Conservation (phyloP, 768 basidiomycete genomes). For the Lyophyllum atratum region DNA sequence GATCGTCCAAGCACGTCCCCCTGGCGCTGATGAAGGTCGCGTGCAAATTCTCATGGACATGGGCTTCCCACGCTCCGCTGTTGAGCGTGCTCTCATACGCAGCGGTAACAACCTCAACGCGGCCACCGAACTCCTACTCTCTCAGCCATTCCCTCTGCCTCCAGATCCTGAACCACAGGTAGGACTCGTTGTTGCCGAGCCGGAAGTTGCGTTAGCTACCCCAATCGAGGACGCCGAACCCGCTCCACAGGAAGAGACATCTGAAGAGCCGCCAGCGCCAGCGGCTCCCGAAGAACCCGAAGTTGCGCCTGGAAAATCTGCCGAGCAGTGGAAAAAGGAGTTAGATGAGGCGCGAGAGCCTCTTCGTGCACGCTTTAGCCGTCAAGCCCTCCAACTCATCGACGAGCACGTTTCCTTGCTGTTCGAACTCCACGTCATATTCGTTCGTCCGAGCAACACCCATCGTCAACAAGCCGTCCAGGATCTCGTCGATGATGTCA, state of each 20-base stretch:
- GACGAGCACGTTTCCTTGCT: conserved; percentile 87
- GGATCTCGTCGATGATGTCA: conserved; percentile 78
- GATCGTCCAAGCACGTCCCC: conserved; percentile 32
- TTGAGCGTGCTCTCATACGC: conserved; percentile 79
- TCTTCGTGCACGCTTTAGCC: conserved; percentile 63
- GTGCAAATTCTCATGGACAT: conserved; percentile 90
- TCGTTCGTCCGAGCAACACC: conserved; percentile 61
- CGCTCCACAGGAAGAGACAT: conserved; percentile 23
- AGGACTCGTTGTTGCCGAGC: conserved; percentile 19
- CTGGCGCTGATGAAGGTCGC: conserved; percentile 72
- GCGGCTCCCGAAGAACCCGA: conserved; percentile 12
- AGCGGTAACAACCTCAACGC: conserved; percentile 87
- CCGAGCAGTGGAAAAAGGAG: conserved; percentile 66
- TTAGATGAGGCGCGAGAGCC: conserved; percentile 68
- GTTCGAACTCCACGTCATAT: conserved; percentile 85
- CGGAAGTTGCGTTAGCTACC: conserved; percentile 13
- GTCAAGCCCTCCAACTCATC: conserved; percentile 74
- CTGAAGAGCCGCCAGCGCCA: conserved; percentile 23
- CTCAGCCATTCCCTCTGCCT: conserved; percentile 77
- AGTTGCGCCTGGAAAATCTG: conserved; percentile 40
- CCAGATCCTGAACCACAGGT: conserved; percentile 60
- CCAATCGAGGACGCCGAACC: conserved; percentile 30
- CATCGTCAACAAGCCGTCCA: conserved; percentile 69
- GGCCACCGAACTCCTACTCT: conserved; percentile 85
- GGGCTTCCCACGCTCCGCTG: conserved; percentile 93